A percentile compares a stretch with the other conserved stretches of the same genome.
phyloP scores from a whole-genome alignment of 2,329 filamentous ascomycete species.

The Madurella mycetomatis region DNA sequence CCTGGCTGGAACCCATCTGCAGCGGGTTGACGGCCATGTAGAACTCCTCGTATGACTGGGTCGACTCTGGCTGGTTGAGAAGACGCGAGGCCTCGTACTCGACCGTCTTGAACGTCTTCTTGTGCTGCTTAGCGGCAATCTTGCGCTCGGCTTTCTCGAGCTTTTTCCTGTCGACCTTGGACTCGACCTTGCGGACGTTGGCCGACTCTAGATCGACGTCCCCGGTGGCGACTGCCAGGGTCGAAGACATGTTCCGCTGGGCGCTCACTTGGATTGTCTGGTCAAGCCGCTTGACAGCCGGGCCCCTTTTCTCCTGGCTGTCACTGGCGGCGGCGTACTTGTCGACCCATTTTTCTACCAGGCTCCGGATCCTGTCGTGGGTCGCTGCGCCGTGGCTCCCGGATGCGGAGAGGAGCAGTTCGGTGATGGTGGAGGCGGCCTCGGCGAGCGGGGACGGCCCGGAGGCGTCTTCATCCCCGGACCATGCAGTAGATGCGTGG shows the following conservation, averaged over 20 bases:
- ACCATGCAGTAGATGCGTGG: conserved; percentile 83
- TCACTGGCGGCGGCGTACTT: conserved; percentile 71
- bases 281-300: conserved; percentile 78
- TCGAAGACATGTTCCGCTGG: conserved; percentile 94
- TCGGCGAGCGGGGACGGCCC: conserved; percentile 75
- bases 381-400: conserved; percentile 69
- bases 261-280: conserved; percentile 93
- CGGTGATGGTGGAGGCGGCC: conserved; percentile 78
- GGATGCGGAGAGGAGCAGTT: conserved; percentile 88
- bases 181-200: conserved; percentile 90
- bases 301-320: conserved; percentile 62
- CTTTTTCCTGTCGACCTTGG: conserved; percentile 97
- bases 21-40: conserved; percentile 99
- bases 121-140: conserved; percentile 96
- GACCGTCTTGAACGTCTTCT: conserved; percentile 97
- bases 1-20: conserved; percentile 67
- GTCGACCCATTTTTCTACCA: conserved; percentile 87
- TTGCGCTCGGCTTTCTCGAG: conserved; percentile 97
- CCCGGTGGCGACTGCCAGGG: conserved; percentile 77
- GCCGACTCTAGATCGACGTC: conserved; percentile 91
- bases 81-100: conserved; percentile 94
- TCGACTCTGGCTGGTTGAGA: conserved; percentile 73
- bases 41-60: conserved; percentile 97
- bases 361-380: conserved; percentile 71
- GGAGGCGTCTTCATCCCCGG: conserved; percentile 63